Conservation (phyloP, 306 rosid species). For the Vigna angularis region DNA sequence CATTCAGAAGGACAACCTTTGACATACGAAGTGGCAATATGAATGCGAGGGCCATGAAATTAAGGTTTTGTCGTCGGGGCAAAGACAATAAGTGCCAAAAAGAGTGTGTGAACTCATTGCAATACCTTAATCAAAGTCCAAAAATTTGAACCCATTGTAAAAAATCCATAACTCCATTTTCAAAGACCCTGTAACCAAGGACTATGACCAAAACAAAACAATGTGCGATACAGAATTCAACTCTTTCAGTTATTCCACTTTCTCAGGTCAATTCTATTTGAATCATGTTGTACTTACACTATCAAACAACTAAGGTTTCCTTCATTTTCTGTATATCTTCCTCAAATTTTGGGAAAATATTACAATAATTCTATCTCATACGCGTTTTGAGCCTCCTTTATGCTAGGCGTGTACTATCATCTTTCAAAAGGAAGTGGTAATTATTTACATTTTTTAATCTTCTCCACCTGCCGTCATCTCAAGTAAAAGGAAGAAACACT, state of each 20-base stretch:
- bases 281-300: conserved; percentile 27
- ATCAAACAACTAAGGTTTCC: not conserved
- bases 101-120: conserved; percentile 53
- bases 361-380: conserved; percentile 17
- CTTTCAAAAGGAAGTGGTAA: conserved; percentile 3
- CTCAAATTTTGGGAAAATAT: conserved; percentile 10
- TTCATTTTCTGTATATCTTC: conserved; percentile 27
- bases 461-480: conserved; percentile 40
- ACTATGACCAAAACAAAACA: not conserved
- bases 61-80: conserved; percentile 21
- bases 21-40: not conserved
- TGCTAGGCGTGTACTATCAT: not conserved
- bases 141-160: conserved; percentile 23
- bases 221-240: conserved; percentile 8
- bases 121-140: conserved; percentile 16
- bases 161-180: conserved; percentile 29
- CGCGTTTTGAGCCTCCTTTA: conserved; percentile 43
- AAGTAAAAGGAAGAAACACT: not conserved
- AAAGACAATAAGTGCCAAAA: conserved; percentile 29
- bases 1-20: conserved; percentile 2
- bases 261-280: conserved; percentile 49
- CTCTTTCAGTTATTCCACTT: conserved; percentile 41
- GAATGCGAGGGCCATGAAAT: conserved; percentile 26
- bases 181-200: conserved; percentile 35
- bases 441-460: conserved; percentile 5